These are phyloP conservation scores for Trametes sanguinea DNA, from an alignment of 768 basidiomycete genomes.

Conservation along the genomic window DNA sequence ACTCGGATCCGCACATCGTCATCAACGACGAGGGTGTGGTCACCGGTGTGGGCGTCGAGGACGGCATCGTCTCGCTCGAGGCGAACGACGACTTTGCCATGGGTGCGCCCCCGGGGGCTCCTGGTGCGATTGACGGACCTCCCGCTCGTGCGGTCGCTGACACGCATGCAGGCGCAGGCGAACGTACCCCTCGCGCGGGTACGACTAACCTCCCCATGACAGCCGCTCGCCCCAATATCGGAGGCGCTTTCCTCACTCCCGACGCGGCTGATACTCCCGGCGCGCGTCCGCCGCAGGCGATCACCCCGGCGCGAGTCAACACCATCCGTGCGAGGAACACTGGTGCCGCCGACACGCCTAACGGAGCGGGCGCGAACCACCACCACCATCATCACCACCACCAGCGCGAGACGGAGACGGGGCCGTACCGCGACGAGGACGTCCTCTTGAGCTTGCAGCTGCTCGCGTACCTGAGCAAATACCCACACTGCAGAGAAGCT, in stretches of 20 bases:
- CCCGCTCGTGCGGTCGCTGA: conserved; percentile 31
- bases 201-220: conserved; percentile 50
- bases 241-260: conserved; percentile 8
- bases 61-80: conserved; percentile 74
- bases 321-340: conserved; percentile 20
- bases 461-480: conserved; percentile 95
- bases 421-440: conserved; percentile 92
- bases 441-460: conserved; percentile 89
- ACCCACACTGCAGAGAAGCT: conserved; percentile 94
- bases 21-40: conserved; percentile 50
- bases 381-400: conserved; percentile 34
- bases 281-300: background rate
- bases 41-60: conserved; percentile 61
- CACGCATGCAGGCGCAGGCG: conserved; percentile 24
- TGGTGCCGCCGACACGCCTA: conserved; percentile 9
- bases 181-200: conserved; percentile 59
- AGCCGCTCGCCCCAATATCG: conserved; percentile 12
- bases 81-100: conserved; percentile 88
- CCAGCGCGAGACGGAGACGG: conserved; percentile 43
- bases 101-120: conserved; percentile 91
- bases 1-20: conserved; percentile 52
- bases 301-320: conserved; percentile 12
- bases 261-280: conserved; percentile 8
- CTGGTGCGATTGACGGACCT: conserved; percentile 63
- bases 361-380: conserved; percentile 9